Evolutionary conservation across 2,329 filamentous ascomycete genomes (phyloP).

Genomic region (Diaporthe vexans): DNA sequence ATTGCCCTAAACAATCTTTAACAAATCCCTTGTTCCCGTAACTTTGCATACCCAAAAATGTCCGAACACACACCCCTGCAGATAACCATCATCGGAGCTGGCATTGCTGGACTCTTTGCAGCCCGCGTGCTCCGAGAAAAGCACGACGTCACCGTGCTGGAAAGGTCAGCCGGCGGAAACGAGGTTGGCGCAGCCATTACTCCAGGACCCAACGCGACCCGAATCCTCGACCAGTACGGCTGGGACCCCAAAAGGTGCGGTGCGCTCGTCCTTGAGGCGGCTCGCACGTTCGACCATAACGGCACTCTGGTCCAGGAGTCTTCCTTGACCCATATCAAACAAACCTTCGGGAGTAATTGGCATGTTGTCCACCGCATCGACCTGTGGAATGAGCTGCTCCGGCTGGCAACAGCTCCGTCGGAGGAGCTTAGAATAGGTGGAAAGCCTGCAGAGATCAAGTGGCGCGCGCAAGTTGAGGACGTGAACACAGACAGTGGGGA

Average conservation of each 20-base stretch:
- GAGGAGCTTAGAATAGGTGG: background rate
- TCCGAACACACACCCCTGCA: background rate
- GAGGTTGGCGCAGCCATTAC: background rate
- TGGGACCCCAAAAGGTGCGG: background rate
- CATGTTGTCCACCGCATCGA: background rate
- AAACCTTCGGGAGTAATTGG: background rate
- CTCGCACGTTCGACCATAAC: background rate
- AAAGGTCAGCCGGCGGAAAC: background rate
- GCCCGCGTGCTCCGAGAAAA: background rate
- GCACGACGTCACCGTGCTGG: background rate
- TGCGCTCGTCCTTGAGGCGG: background rate
- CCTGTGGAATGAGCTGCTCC: background rate
- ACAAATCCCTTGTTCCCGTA: background rate
- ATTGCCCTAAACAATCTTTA: background rate
- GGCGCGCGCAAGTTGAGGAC: background rate
- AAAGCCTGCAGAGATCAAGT: background rate
- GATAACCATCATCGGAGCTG: background rate
- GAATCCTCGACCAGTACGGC: background rate
- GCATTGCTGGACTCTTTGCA: background rate
- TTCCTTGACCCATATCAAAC: background rate
- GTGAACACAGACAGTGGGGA: background rate
- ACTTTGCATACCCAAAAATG: background rate
- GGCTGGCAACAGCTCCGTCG: background rate
- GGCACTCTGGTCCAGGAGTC: background rate
- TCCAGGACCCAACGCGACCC: background rate